These are phyloP conservation scores for Mortierella claussenii DNA, from an alignment of 192 early-diverging fungal species.

Conservation along the genomic window DNA sequence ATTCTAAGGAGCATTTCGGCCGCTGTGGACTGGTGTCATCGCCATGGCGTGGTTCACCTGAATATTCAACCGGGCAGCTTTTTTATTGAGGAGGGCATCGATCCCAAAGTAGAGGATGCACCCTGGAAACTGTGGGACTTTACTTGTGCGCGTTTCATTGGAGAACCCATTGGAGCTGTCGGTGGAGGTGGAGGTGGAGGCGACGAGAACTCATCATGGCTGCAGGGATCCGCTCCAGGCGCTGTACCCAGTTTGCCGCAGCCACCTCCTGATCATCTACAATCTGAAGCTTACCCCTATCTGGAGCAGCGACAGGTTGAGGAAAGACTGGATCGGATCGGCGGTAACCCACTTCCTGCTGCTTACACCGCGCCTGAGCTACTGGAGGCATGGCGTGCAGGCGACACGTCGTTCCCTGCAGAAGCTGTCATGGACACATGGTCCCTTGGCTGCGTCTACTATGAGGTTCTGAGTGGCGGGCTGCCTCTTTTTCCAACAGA, in stretches of 20 bases:
- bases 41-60: slow-evolving; percentile 42
- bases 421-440: slow-evolving; percentile 47
- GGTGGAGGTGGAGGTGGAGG: slow-evolving; percentile 29
- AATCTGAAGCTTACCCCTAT: slow-evolving; percentile 17
- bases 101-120: slow-evolving; percentile 35
- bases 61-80: slow-evolving; percentile 50
- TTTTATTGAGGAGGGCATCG: slow-evolving; percentile 46
- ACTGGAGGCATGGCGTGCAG: slow-evolving; percentile 45
- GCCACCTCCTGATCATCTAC: slow-evolving; percentile 1
- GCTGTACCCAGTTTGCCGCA: neutral
- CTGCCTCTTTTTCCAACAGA: slow-evolving; percentile 30
- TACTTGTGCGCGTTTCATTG: slow-evolving; percentile 44
- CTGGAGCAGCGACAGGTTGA: slow-evolving; percentile 33
- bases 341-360: slow-evolving; percentile 43
- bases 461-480: slow-evolving; percentile 33
- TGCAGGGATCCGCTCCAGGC: neutral
- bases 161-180: slow-evolving; percentile 38
- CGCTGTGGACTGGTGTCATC: slow-evolving; percentile 50
- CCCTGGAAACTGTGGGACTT: slow-evolving; percentile 54
- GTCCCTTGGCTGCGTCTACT: slow-evolving; percentile 48
- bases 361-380: slow-evolving; percentile 43
- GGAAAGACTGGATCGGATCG: slow-evolving; percentile 19
- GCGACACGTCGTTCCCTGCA: slow-evolving; percentile 38
- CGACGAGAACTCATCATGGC: too few relatives aligned
- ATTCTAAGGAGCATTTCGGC: slow-evolving; percentile 41